These are phyloP conservation scores for Wickerhamiella galacta DNA, from an alignment of 805 yeast genomes.

Conservation along the genomic window DNA sequence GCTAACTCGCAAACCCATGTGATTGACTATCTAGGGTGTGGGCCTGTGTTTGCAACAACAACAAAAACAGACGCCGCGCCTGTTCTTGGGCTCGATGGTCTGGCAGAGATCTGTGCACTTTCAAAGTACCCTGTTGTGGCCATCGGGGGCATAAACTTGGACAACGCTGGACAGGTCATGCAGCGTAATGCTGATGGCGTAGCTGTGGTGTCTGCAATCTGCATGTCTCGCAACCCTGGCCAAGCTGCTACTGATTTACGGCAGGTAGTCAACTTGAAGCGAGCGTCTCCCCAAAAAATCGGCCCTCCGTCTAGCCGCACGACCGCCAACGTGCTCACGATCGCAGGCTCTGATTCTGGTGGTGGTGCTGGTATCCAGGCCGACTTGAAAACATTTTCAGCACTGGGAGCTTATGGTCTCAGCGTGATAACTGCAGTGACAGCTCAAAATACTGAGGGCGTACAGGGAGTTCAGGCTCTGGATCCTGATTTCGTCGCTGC, in stretches of 20 bases:
- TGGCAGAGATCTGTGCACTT: constrained; percentile 56
- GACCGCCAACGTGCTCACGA: constrained; percentile 9
- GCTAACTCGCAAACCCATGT: too few species aligned
- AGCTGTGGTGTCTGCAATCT: constrained; percentile 74
- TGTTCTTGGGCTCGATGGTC: constrained; percentile 59
- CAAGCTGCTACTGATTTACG: too few species aligned
- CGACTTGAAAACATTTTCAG: constrained; percentile 62
- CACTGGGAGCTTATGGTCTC: constrained; percentile 58
- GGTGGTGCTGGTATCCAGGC: constrained; percentile 94
- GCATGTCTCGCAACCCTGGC: too few species aligned
- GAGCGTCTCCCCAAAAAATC: too few species aligned
- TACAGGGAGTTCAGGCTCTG: constrained; percentile 9
- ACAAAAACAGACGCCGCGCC: constrained; percentile 45
- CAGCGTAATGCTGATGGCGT: constrained; percentile 53
- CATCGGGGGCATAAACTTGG: constrained; percentile 34
- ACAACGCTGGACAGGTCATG: constrained; percentile 15
- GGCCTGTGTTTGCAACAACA: constrained; percentile 56
- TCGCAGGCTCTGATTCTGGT: constrained; percentile 56
- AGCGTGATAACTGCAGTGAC: constrained; percentile 69
- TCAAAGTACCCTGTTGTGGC: constrained; percentile 44
- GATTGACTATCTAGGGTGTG: constrained; percentile 75
- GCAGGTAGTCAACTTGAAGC: too few species aligned
- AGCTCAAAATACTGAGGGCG: constrained; percentile 46
- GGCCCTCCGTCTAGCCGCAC: neutral
- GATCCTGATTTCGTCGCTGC: constrained; percentile 25